Evolutionary conservation across 257 asterid species (phyloP).

Genomic region (Nicotiana noctiflora): DNA sequence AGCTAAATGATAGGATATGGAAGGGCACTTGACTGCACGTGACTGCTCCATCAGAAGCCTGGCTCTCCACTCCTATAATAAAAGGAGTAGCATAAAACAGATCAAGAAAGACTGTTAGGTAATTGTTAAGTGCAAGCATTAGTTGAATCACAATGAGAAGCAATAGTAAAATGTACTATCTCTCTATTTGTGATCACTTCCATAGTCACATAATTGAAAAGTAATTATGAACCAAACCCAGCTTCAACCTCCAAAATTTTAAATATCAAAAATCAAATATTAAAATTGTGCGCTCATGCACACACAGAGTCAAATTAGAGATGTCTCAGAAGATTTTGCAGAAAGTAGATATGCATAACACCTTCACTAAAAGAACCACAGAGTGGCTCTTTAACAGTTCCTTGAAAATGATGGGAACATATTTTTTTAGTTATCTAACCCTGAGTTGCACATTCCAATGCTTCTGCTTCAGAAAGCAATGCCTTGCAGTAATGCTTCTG

Average conservation of each 20-base stretch:
- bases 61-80: constrained; percentile 82
- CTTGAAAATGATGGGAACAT: background rate
- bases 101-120: background rate
- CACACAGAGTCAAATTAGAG: background rate
- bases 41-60: constrained; percentile 87
- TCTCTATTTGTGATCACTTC: background rate
- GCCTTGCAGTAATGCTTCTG: background rate
- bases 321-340: background rate
- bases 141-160: background rate
- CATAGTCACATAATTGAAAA: background rate
- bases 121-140: background rate
- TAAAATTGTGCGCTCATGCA: too few species aligned
- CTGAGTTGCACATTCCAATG: background rate
- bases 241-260: background rate
- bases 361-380: background rate
- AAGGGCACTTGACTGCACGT: constrained; percentile 87
- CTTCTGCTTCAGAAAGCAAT: background rate
- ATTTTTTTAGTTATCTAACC: background rate
- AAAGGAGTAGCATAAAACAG: background rate
- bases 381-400: background rate
- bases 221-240: background rate
- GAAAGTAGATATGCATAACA: background rate
- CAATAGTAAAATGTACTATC: background rate
- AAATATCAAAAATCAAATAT: too few species aligned
- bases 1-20: constrained; percentile 87